Base-by-base conservation (phyloP, 169 alveolate species). In the Eimeria maxima region DNA sequence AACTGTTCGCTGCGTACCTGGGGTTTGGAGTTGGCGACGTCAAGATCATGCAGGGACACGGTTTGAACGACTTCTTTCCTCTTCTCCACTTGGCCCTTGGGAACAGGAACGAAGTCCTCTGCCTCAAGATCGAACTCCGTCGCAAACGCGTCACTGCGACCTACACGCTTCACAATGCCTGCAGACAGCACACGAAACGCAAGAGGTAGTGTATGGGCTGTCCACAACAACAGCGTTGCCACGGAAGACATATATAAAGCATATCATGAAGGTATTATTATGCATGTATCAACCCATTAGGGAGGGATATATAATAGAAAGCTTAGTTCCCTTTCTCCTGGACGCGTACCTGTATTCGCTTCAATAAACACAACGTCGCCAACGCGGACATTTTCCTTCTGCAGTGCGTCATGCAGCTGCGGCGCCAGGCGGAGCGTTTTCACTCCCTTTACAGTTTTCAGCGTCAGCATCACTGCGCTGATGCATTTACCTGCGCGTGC, bases 81-180 rank as follows among this genome's bases (percentile, higher is more conserved):
- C 97, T 99, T 99, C 96, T 99, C 99, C n/a, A 99, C 99, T 86
- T 99, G 99, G 67, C 99, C 99, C 96, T 99, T 99, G 10, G 99
- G 99, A 78, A 99, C 97, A 24, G 99, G 99, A 44, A 99, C 99
- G 96, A 99, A 99, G 55, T 99, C 99, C 97, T 99, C 99, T 47
- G 99, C 99, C 97, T 99, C 99, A 47, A 99, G 98, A 96, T 99
- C 99, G 97, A 98, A 99, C 96, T 99, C 99, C 44, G 99, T 99
- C 27, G 99, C 99, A 96, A 98, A 99, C n/a, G 99, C 98, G 96
- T 99, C 99, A 89, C 99, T 98, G 95, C 99, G 97, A 33, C 99
- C 99, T 65, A 99, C 99, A 97, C 99, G 98, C 96, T 99, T 99
- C 27, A 99, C 99, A 73, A 98, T 98, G 24, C 99, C 99, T 94